Conservation (phyloP, 805 yeast species). For the Pichia eremophila region DNA sequence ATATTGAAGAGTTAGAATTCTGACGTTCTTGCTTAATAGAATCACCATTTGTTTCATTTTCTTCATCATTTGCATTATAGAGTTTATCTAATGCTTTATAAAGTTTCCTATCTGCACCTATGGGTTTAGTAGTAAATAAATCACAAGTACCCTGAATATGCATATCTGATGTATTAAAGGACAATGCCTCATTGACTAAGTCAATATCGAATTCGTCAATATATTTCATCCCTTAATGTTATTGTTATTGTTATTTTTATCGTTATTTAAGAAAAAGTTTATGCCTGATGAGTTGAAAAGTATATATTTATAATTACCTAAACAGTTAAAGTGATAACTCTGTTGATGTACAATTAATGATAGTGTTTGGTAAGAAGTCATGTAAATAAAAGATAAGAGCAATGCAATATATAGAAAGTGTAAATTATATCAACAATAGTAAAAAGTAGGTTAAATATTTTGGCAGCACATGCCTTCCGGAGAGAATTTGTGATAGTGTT, state of each 20-base stretch:
- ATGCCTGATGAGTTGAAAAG: no score
- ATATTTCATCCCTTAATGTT: background rate
- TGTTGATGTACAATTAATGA: no score
- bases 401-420: no score
- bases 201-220: slow-evolving; percentile 85
- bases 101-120: slow-evolving; percentile 80
- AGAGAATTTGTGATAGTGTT: no score
- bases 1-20: slow-evolving; percentile 16
- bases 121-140: slow-evolving; percentile 87
- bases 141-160: slow-evolving; percentile 85
- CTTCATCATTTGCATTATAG: slow-evolving; percentile 13
- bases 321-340: no score
- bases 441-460: no score
- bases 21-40: slow-evolving; percentile 6
- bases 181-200: slow-evolving; percentile 75
- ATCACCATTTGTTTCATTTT: slow-evolving; percentile 4
- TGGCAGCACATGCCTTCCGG: no score
- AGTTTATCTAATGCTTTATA: slow-evolving; percentile 79
- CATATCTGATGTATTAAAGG: slow-evolving; percentile 67
- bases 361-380: no score
- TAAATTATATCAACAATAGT: no score
- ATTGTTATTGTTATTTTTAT: background rate
- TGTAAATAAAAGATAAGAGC: no score
- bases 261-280: no score
- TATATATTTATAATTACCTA: no score